phyloP scores from a whole-genome alignment of 1,284 basidiomycete genomes.

The Microbotryum intermedium region DNA sequence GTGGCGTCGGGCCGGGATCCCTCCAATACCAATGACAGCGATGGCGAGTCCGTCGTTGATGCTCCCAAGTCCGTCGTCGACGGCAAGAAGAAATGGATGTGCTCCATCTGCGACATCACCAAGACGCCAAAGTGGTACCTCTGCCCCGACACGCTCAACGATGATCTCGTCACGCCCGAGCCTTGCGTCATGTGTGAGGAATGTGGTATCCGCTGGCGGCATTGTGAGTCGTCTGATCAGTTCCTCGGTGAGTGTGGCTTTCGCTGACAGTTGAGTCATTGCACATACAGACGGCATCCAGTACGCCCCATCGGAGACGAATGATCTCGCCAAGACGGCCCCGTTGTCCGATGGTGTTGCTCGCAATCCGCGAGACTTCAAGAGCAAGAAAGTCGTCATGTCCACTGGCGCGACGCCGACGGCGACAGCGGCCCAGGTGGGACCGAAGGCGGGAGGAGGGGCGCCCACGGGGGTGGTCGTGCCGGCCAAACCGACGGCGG shows the following conservation, averaged over 20 bases:
- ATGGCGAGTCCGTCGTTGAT: constrained; percentile 23
- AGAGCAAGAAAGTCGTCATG: no score
- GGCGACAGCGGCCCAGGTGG: no score
- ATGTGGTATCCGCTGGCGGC: constrained; percentile 32
- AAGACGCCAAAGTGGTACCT: constrained; percentile 25
- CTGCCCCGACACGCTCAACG: constrained; percentile 26
- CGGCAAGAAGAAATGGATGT: constrained; percentile 16
- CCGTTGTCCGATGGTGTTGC: neutral
- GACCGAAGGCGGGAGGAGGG: no score
- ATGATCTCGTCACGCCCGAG: neutral
- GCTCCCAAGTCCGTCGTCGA: constrained; percentile 7
- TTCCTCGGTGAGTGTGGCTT: neutral
- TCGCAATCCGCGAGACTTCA: neutral
- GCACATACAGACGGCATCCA: constrained; percentile 29
- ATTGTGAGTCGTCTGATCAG: constrained; percentile 21
- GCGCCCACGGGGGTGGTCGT: no score
- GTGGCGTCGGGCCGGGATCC: neutral
- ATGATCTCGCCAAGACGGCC: constrained; percentile 12
- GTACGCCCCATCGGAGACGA: constrained; percentile 14
- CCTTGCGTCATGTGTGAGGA: constrained; percentile 26
- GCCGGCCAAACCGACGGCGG: no score
- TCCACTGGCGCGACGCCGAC: no score
- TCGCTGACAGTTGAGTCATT: neutral
- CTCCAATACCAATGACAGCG: constrained; percentile 3
- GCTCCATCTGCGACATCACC: constrained; percentile 29